Evolutionary conservation across 495 filamentous ascomycete species (phyloP), one percentile per base, ranked within the genome.

Genomic region (Hypoxylon cercidicola): DNA sequence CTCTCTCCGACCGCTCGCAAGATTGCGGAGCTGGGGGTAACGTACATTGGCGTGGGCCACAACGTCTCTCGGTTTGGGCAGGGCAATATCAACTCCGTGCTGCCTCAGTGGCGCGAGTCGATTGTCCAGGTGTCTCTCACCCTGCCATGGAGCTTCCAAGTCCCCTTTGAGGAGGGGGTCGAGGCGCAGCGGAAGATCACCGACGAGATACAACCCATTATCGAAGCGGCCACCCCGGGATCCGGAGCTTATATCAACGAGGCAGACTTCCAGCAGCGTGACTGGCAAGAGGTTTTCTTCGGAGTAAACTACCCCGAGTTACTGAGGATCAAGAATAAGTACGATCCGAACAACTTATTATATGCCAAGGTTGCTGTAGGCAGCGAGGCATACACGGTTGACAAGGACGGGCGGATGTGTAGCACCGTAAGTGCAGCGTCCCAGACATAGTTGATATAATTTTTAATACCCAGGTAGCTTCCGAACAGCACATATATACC

Each of bases 51-150:
- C 39, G 64, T 74, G 3, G 73, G 63, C 13, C 35, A 56, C 16
- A 70, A 77, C 54, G 68, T 75, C 4, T 56, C 78, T 47, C 75
- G 75, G 2, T 79, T 84, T 0, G 67, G 73, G 3, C 74, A 75
- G 5, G 76, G 79, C 35, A 72, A 78, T 9, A 55, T 74, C 52
- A 87, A 87, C 64, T 73, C 85, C 0, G 83, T 89, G 1, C 72
- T 84, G 4, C 86, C 85, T 4, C 82, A 82, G 4, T 88, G 86
- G 85, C 79, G 87, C n/a, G 75, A 85, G 2, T 67, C 85, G 0
- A 59, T 85, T 21, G 76, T 85, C 43, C 60, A 66, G 10, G 52
- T 54, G 3, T 44, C 63, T 5, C 58, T 62, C 30, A 75, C 57
- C 21, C 50, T 65, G 9, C 58, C 65, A 8, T 68, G 58, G 63